Percentiles rank a stretch among this genome's conserved stretches.
These are phyloP conservation scores for Colletotrichum cordylinicola DNA, from an alignment of 2,329 filamentous ascomycete genomes.

Conservation along the genomic window DNA sequence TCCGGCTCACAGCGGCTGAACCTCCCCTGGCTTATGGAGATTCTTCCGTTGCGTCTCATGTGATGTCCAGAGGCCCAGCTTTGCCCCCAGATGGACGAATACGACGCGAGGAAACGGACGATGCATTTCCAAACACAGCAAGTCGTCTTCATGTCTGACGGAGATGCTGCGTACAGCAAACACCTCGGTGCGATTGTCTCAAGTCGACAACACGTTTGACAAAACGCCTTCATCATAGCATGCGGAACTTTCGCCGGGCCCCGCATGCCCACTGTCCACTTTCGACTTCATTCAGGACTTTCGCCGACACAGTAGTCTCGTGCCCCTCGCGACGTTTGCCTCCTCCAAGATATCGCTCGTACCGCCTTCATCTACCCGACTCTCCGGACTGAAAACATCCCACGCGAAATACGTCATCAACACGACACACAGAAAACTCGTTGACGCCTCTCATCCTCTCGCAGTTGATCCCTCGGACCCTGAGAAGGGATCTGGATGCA, in stretches of 20 bases:
- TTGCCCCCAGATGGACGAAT: slow-evolving; percentile 1
- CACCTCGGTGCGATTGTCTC: neutral
- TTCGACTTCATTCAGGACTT: neutral
- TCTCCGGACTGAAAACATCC: neutral
- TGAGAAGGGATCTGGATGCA: neutral
- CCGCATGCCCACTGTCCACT: neutral
- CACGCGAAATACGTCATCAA: slow-evolving; percentile 11
- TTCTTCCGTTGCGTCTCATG: slow-evolving; percentile 1
- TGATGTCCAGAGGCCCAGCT: neutral
- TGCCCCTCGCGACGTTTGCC: neutral
- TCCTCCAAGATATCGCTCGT: neutral
- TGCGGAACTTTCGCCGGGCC: neutral
- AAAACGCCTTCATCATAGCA: slow-evolving; percentile 11
- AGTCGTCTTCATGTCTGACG: neutral
- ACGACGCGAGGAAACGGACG: slow-evolving; percentile 8
- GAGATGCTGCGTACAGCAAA: neutral
- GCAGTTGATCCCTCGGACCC: neutral
- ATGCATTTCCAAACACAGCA: slow-evolving; percentile 13
- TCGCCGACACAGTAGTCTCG: slow-evolving; percentile 2
- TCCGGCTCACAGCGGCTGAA: slow-evolving; percentile 5
- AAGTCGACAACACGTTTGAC: neutral
- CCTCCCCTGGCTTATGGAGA: neutral
- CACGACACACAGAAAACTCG: neutral
- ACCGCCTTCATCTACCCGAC: neutral
- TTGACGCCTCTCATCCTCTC: neutral